A percentile compares a stretch with the other conserved stretches of the same genome.
phyloP scores from a whole-genome alignment of 331 rosid genomes.

The Cydonia oblonga region DNA sequence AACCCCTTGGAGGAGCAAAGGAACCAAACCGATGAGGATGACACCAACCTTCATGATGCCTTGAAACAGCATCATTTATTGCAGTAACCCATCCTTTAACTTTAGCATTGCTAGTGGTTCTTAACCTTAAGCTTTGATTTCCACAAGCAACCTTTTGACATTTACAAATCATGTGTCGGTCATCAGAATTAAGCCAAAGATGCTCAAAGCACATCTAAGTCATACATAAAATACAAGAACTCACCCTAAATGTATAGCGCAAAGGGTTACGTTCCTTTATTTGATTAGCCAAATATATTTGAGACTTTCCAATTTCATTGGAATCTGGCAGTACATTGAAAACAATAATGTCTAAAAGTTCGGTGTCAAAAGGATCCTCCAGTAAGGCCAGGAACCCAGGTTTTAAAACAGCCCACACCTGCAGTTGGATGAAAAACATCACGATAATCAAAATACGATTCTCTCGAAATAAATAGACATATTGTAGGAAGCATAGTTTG shows the following conservation, averaged over 20 bases:
- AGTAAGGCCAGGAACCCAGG: conserved; percentile 45
- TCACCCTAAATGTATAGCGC: conserved; percentile 30
- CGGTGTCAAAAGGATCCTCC: conserved; percentile 31
- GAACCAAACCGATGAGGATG: conserved; percentile 35
- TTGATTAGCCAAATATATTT: conserved; percentile 24
- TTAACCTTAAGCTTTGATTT: conserved; percentile 21
- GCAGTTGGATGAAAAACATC: conserved; percentile 3
- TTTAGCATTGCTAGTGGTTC: conserved; percentile 32
- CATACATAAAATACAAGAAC: not conserved
- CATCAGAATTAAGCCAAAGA: not conserved
- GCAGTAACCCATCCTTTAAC: conserved; percentile 29
- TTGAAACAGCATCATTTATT: conserved; percentile 28
- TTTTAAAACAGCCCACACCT: conserved; percentile 49
- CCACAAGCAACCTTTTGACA: conserved; percentile 31
- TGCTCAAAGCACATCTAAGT: too few relatives aligned
- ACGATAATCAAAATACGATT: not conserved
- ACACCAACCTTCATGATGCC: conserved; percentile 41
- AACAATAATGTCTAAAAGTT: conserved; percentile 32
- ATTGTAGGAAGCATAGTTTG: not conserved
- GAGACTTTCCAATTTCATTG: conserved; percentile 12
- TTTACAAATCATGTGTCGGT: not conserved
- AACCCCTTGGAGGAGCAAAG: conserved; percentile 40
- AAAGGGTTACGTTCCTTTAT: conserved; percentile 30
- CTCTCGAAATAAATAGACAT: not conserved
- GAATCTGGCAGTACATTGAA: conserved; percentile 24